Evolutionary conservation across 1,139 yeast species (phyloP), one percentile per base, ranked within the genome.

Genomic region (Wickerhamomyces sp.): DNA sequence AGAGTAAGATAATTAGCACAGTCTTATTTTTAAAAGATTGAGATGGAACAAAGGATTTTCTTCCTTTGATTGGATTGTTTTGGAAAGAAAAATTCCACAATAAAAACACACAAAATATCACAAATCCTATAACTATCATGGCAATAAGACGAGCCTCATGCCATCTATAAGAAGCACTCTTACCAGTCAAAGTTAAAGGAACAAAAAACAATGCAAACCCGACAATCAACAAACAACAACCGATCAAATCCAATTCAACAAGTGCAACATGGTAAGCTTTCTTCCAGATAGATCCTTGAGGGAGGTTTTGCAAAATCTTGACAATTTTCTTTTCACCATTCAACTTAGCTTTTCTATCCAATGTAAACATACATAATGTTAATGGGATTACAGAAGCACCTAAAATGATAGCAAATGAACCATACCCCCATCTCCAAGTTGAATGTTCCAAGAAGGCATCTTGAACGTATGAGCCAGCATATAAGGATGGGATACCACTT

Each of bases 351-450:
- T 48, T 48, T 33, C 45, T 48, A 35, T 65, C 67, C 28, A 56
- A 47, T 35, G 48, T 47, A 17, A 52, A 43, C 59, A 65, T 55
- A 20, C 58, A 37, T 6, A 42, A 18, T n/a, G 63, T 53, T 16
- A 65, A 61, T 19, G 69, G 69, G 20, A 52, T 36, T 10, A 56
- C 42, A 13, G 56, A 55, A 5, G 51, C 62, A 15, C 67, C 67
- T 22, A 62, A 51, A 21, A 64, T 58, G 32, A 65, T 62, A 13
- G 65, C 61, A 44, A 60, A 65, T 54, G 64, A 52, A 34, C 68
- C 68, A 43, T 59, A 64, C 18, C 65, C 68, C 68, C 68, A 64
- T 52, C 67, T 58, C 69, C 69, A 64, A 9, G 52, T 47, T 12
- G 51, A 47, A 33, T 44, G 45, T 1, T 46, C 46, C 21, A 51